These are phyloP conservation scores for Lasiosphaeria miniovina DNA, from an alignment of 495 filamentous ascomycete species.

Conservation along the genomic window DNA sequence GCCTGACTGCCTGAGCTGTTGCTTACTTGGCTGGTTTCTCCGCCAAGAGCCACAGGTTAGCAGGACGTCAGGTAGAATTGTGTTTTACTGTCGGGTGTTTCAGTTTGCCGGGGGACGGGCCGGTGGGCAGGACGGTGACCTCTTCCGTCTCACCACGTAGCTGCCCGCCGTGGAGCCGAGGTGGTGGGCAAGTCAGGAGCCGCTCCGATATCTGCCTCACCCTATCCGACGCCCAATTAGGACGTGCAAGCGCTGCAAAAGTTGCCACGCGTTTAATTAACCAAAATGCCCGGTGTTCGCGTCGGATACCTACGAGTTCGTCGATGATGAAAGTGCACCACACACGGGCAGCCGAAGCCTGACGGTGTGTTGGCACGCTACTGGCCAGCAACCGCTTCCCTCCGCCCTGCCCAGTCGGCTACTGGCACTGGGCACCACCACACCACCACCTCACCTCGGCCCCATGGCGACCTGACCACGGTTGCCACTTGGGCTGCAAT, in stretches of 20 bases:
- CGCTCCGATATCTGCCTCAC: neutral
- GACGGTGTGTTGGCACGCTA: constrained; percentile 10
- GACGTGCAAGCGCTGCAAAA: neutral
- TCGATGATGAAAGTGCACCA: neutral
- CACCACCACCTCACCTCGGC: neutral
- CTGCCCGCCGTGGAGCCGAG: constrained; percentile 9
- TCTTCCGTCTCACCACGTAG: constrained; percentile 18
- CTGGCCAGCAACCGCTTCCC: constrained; percentile 1
- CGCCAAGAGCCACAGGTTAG: neutral
- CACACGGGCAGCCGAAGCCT: neutral
- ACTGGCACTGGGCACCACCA: neutral
- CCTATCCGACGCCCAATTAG: constrained; percentile 2
- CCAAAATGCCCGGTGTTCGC: neutral
- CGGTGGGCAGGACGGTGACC: constrained; percentile 9
- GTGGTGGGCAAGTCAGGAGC: constrained; percentile 6
- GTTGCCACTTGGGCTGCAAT: constrained; percentile 22
- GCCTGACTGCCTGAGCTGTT: neutral
- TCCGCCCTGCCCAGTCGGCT: neutral
- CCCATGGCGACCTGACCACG: constrained; percentile 12
- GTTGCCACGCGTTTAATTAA: constrained; percentile 15
- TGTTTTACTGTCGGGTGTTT: neutral
- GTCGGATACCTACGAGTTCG: neutral
- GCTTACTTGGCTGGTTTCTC: constrained; percentile 1
- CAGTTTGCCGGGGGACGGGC: neutral
- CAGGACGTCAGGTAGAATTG: neutral